Evolutionary conservation across 805 yeast genomes (phyloP).

Genomic region (Wickerhamia fluorescens): DNA sequence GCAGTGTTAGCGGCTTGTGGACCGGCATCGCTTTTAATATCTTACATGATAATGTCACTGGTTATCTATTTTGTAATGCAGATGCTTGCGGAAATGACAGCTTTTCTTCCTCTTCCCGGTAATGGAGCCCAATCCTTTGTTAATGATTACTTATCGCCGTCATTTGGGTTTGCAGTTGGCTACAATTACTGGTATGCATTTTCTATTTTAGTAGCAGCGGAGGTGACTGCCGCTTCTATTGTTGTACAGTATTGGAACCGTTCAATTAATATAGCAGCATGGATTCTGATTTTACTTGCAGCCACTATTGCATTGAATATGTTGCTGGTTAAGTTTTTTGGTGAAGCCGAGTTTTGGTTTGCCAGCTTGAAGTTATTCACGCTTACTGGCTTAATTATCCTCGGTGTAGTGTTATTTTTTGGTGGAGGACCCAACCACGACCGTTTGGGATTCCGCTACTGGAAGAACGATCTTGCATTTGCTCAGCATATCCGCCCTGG

Average conservation of each 20-base stretch:
- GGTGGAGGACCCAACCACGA: conserved; percentile 35
- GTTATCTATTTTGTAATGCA: conserved; percentile 25
- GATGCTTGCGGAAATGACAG: conserved; percentile 26
- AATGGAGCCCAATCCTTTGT: conserved; percentile 26
- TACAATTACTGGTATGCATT: conserved; percentile 30
- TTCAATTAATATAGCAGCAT: conserved; percentile 27
- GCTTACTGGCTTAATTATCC: conserved; percentile 24
- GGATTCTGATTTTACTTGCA: conserved; percentile 30
- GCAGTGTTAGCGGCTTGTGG: conserved; percentile 14
- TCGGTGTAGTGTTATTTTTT: conserved; percentile 29
- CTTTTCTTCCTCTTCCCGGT: conserved; percentile 29
- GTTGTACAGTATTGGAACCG: conserved; percentile 30
- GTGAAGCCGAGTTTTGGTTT: conserved; percentile 32
- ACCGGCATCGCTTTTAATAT: conserved; percentile 11
- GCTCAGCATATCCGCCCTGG: conserved; percentile 35
- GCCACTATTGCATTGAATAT: conserved; percentile 20
- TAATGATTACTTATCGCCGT: conserved; percentile 19
- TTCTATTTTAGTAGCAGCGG: conserved; percentile 28
- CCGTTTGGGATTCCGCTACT: conserved; percentile 41
- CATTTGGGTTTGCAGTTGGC: conserved; percentile 28
- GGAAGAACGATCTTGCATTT: conserved; percentile 28
- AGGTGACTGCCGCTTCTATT: conserved; percentile 37
- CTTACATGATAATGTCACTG: conserved; percentile 14
- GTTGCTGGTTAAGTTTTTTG: conserved; percentile 24
- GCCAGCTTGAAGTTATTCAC: conserved; percentile 26